A percentile compares a stretch with the other conserved stretches of the same genome.
Conservation (phyloP, 2,329 filamentous ascomycete genomes). For the Cladorrhinum sp. region DNA sequence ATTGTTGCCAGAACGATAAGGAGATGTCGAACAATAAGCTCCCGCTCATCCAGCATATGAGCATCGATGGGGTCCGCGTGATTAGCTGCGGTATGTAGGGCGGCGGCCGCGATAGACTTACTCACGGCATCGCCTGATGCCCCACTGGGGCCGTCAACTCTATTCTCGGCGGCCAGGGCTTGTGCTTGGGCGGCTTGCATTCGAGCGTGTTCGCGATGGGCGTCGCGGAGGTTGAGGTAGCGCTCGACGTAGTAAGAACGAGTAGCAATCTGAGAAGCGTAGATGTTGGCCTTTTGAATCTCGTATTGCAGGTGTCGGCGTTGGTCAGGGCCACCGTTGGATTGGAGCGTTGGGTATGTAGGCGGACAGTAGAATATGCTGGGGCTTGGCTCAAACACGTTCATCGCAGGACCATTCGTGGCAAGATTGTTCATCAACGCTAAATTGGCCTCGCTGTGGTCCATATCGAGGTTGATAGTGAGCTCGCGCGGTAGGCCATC, state of each 20-base stretch:
- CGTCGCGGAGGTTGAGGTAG: constrained; percentile 74
- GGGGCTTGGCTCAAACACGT: constrained; percentile 40
- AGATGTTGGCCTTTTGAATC: constrained; percentile 90
- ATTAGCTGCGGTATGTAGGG: constrained; percentile 42
- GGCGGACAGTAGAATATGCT: constrained; percentile 53
- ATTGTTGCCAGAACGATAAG: constrained; percentile 72
- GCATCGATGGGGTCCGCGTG: constrained; percentile 51
- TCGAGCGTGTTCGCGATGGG: constrained; percentile 46
- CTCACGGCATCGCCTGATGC: constrained; percentile 25
- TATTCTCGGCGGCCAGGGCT: constrained; percentile 32
- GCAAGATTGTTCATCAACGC: constrained; percentile 1
- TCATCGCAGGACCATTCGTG: constrained; percentile 26
- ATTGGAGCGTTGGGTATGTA: constrained; percentile 45
- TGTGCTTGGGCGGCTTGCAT: constrained; percentile 36
- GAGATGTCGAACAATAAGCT: constrained; percentile 77
- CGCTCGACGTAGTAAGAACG: constrained; percentile 83
- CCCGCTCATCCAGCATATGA: constrained; percentile 71
- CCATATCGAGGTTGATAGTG: constrained; percentile 33
- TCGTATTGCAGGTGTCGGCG: constrained; percentile 68
- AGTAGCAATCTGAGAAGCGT: constrained; percentile 75
- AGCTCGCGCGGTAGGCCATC: constrained; percentile 68
- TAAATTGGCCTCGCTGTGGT: constrained; percentile 30
- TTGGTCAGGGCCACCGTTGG: constrained; percentile 46
- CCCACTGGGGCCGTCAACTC: constrained; percentile 34
- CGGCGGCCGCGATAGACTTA: constrained; percentile 34